Percentiles rank a stretch among this genome's conserved stretches.
Evolutionary conservation across 768 basidiomycete species (phyloP).

Genomic region (Mycena crocata): DNA sequence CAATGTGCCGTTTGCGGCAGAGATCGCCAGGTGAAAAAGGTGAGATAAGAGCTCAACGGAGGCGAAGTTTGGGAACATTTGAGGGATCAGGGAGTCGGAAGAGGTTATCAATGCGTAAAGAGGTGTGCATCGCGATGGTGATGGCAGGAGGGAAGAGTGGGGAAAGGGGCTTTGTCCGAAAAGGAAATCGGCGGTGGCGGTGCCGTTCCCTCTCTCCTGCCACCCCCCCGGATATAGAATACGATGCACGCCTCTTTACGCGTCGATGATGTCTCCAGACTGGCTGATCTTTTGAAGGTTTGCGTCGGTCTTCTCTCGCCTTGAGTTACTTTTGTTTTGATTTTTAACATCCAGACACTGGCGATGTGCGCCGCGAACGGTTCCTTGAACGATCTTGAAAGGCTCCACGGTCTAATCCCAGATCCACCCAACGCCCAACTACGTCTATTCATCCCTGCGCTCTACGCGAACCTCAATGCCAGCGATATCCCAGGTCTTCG

Average conservation of each 20-base stretch:
- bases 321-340: neutral
- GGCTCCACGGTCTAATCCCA: slow-evolving; percentile 12
- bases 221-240: too few species aligned
- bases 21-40: neutral
- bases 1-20: slow-evolving; percentile 5
- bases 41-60: neutral
- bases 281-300: slow-evolving; percentile 10
- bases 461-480: slow-evolving; percentile 7
- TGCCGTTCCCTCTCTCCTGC: too few species aligned
- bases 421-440: slow-evolving; percentile 10
- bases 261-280: neutral
- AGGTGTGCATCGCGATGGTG: slow-evolving; percentile 13
- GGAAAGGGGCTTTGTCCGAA: too few species aligned
- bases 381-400: slow-evolving; percentile 4
- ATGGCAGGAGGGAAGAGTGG: too few species aligned
- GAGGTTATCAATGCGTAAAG: slow-evolving; percentile 1
- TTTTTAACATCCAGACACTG: neutral
- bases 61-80: too few species aligned
- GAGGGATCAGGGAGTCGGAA: slow-evolving; percentile 4
- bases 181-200: too few species aligned
- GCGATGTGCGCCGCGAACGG: slow-evolving; percentile 15
- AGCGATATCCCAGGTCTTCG: slow-evolving; percentile 5
- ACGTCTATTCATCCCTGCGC: slow-evolving; percentile 10
- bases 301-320: neutral
- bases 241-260: slow-evolving; percentile 21